These are phyloP conservation scores for Kappamyces sp. DNA, from an alignment of 192 early-diverging fungal species.

Conservation along the genomic window DNA sequence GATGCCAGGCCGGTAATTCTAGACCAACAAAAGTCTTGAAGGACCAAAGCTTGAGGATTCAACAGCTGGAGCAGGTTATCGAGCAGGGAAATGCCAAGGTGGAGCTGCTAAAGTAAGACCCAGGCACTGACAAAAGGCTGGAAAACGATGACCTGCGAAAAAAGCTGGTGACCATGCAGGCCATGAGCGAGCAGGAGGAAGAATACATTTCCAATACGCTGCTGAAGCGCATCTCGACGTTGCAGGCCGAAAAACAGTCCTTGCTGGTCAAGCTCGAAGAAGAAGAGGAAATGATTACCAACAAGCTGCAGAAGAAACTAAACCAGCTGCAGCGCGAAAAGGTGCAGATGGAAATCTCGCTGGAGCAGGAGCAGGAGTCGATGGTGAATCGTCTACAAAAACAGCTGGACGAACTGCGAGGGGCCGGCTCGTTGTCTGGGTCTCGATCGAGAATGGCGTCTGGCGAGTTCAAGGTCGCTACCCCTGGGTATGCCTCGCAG, in stretches of 20 bases:
- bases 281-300: constrained; percentile 77
- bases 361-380: constrained; percentile 68
- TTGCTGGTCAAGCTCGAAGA: constrained; percentile 70
- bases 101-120: no score
- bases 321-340: constrained; percentile 77
- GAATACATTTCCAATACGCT: constrained; percentile 75
- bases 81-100: no score
- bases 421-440: constrained; percentile 12
- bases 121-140: no score
- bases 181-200: constrained; percentile 36
- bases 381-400: constrained; percentile 86
- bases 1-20: no score
- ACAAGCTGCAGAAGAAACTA: constrained; percentile 70
- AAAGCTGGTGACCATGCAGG: constrained; percentile 17
- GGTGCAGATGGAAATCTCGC: constrained; percentile 78
- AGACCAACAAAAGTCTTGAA: no score
- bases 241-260: constrained; percentile 77
- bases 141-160: constrained; percentile 8
- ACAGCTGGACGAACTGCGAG: constrained; percentile 57
- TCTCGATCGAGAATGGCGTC: constrained; percentile 6
- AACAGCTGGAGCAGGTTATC: no score
- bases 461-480: background rate
- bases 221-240: constrained; percentile 61
- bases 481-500: background rate
- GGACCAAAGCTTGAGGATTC: no score